Conservation (phyloP, 768 basidiomycete genomes). For the Russula compacta region DNA sequence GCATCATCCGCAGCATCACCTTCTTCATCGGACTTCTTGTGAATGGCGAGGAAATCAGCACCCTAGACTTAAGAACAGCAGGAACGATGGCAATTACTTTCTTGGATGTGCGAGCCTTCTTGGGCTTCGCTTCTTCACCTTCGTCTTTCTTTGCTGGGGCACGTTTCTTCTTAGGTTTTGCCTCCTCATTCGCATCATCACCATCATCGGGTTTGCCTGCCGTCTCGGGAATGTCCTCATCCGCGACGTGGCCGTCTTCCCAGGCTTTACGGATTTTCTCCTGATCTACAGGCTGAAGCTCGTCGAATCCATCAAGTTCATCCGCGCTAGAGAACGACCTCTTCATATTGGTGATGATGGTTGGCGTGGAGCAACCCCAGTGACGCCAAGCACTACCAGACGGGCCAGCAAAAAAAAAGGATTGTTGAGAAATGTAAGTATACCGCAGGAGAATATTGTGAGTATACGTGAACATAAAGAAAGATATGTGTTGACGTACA, state of each 20-base stretch:
- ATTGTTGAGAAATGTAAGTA: neutral
- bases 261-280: constrained; percentile 62
- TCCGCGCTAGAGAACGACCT: constrained; percentile 43
- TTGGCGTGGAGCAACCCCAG: constrained; percentile 77
- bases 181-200: constrained; percentile 35
- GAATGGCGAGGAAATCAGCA: neutral
- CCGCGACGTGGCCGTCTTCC: constrained; percentile 68
- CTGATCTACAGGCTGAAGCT: constrained; percentile 59
- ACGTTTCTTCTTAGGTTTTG: constrained; percentile 24
- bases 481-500: constrained; percentile 36
- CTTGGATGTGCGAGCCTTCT: constrained; percentile 24
- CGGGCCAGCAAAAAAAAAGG: neutral
- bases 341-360: constrained; percentile 66
- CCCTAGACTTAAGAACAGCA: neutral
- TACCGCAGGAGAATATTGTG: neutral
- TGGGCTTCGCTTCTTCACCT: constrained; percentile 30
- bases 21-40: constrained; percentile 25
- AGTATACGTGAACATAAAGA: neutral
- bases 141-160: constrained; percentile 24
- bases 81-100: constrained; percentile 10
- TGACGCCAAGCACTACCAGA: constrained; percentile 69
- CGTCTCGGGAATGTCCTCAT: constrained; percentile 72
- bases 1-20: constrained; percentile 38
- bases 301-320: constrained; percentile 83
- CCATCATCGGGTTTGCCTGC: constrained; percentile 48